Conservation (phyloP, 495 filamentous ascomycete genomes). For the Xylaria cubensis region DNA sequence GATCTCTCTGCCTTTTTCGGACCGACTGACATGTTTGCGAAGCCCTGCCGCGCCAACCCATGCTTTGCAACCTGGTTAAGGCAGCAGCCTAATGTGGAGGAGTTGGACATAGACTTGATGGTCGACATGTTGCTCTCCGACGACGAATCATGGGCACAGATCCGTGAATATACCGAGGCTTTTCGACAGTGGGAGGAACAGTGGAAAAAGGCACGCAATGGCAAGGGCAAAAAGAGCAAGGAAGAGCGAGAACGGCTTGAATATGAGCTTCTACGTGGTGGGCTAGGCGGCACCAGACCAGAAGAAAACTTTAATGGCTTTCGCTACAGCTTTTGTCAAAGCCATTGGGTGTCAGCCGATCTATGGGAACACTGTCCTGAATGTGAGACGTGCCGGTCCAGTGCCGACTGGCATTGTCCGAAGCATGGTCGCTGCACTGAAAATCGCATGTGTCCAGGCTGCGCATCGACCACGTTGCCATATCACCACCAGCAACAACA, state of each 20-base stretch:
- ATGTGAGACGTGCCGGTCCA: slow-evolving; percentile 38
- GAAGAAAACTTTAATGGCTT: slow-evolving; percentile 36
- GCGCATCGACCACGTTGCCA: slow-evolving; percentile 35
- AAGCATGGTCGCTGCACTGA: slow-evolving; percentile 38
- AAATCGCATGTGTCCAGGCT: slow-evolving; percentile 36
- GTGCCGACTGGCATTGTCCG: slow-evolving; percentile 40
- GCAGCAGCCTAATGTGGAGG: slow-evolving; percentile 40
- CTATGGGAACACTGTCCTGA: slow-evolving; percentile 38
- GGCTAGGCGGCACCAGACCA: slow-evolving; percentile 35
- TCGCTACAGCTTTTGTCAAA: slow-evolving; percentile 41
- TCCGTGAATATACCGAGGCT: slow-evolving; percentile 36
- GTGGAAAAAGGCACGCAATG: slow-evolving; percentile 37
- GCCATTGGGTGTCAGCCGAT: slow-evolving; percentile 34
- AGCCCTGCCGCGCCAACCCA: slow-evolving; percentile 38
- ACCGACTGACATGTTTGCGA: slow-evolving; percentile 31
- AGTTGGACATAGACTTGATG: slow-evolving; percentile 41
- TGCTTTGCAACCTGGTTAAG: slow-evolving; percentile 43
- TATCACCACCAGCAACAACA: slow-evolving; percentile 57
- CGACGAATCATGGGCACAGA: slow-evolving; percentile 38
- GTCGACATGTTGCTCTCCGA: slow-evolving; percentile 42
- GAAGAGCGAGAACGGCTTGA: slow-evolving; percentile 41
- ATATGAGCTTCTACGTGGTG: slow-evolving; percentile 40
- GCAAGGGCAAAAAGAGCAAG: slow-evolving; percentile 37
- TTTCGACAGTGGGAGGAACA: slow-evolving; percentile 40
- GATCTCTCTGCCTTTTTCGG: slow-evolving; percentile 42